Percentiles rank a stretch among this genome's conserved stretches.
Evolutionary conservation across 495 filamentous ascomycete species (phyloP).

Genomic region (Endocarpon pusillum): DNA sequence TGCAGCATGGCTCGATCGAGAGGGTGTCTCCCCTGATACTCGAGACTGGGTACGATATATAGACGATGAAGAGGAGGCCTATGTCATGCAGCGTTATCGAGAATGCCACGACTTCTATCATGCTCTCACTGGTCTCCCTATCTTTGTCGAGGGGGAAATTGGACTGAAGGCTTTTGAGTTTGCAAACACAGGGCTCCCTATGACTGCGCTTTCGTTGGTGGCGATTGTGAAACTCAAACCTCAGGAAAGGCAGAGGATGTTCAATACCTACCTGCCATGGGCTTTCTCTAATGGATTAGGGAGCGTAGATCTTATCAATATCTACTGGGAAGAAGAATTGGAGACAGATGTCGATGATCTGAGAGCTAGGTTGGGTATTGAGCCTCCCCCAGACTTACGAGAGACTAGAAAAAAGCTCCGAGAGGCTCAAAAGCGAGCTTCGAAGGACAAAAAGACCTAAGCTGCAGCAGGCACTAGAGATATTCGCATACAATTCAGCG

Average conservation of each 20-base stretch:
- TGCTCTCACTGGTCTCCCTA: conserved; percentile 77
- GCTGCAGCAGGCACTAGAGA: too few relatives aligned
- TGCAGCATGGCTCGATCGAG: conserved; percentile 72
- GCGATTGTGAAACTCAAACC: conserved; percentile 44
- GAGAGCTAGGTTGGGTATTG: conserved; percentile 57
- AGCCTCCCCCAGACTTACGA: conserved; percentile 78
- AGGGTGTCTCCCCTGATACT: conserved; percentile 86
- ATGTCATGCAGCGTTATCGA: conserved; percentile 96
- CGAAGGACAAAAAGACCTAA: too few relatives aligned
- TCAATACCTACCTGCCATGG: conserved; percentile 70
- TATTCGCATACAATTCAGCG: too few relatives aligned
- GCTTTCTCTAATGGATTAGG: conserved; percentile 65
- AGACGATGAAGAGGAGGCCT: conserved; percentile 78
- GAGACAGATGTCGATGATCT: conserved; percentile 69
- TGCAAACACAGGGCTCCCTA: conserved; percentile 79
- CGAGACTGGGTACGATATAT: conserved; percentile 69
- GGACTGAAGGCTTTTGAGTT: conserved; percentile 95
- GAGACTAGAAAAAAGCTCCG: conserved; percentile 54
- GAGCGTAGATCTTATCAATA: conserved; percentile 75
- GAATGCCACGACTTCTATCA: conserved; percentile 99
- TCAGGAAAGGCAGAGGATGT: conserved; percentile 56
- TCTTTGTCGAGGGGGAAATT: conserved; percentile 86
- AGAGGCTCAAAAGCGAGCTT: too few relatives aligned
- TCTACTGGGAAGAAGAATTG: conserved; percentile 95
- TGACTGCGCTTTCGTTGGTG: conserved; percentile 76